Evolutionary conservation across 177 flowering plant species (phyloP).

Genomic region (Vitis hybrid): DNA sequence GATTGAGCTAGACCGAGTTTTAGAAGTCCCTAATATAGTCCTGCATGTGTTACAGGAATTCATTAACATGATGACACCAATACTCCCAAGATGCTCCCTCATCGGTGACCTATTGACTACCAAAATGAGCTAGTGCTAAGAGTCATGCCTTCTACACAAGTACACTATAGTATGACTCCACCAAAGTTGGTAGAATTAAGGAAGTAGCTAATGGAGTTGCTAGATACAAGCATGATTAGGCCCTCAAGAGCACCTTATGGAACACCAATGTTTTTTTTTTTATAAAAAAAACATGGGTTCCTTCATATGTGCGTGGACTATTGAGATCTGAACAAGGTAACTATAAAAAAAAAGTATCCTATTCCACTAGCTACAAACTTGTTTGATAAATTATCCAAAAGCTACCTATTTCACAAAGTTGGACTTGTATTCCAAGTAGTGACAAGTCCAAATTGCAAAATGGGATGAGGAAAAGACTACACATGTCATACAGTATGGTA

Average conservation of each 20-base stretch:
- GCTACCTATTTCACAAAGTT: background rate
- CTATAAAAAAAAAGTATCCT: background rate
- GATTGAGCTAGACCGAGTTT: too few species aligned
- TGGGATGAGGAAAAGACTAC: background rate
- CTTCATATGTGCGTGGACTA: background rate
- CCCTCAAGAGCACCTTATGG: too few species aligned
- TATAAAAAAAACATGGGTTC: background rate
- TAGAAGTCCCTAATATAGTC: too few species aligned
- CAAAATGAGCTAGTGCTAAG: background rate
- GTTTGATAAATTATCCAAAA: background rate
- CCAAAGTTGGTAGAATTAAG: too few species aligned
- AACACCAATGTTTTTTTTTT: too few species aligned
- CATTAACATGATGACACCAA: too few species aligned
- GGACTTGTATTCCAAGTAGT: background rate
- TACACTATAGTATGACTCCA: too few species aligned
- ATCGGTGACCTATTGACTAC: background rate
- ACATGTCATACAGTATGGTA: background rate
- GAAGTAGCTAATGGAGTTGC: too few species aligned
- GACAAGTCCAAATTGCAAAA: slow-evolving; percentile 1
- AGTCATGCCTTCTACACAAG: background rate
- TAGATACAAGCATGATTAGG: too few species aligned
- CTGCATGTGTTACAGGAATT: too few species aligned
- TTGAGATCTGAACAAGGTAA: background rate
- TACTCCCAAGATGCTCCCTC: too few species aligned
- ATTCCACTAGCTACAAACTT: background rate